A percentile compares a stretch with the other conserved stretches of the same genome.
These are phyloP conservation scores for Fusarium vanettenii DNA, from an alignment of 2,329 filamentous ascomycete species.

Conservation along the genomic window DNA sequence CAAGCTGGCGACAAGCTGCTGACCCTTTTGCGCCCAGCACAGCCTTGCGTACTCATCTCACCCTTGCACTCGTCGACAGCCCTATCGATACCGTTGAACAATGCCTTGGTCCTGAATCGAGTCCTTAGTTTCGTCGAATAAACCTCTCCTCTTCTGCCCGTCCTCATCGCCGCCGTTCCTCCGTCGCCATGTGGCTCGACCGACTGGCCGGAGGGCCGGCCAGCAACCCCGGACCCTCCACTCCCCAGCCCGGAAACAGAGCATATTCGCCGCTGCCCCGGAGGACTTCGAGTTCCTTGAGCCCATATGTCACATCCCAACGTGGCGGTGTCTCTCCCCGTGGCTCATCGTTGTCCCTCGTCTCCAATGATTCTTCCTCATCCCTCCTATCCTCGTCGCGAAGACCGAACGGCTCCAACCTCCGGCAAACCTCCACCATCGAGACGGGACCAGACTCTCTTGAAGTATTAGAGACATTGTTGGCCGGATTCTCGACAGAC, in stretches of 20 bases:
- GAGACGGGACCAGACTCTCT: constrained; percentile 75
- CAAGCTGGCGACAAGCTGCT: constrained; percentile 44
- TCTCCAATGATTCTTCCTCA: constrained; percentile 79
- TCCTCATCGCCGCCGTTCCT: constrained; percentile 16
- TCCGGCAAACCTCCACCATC: constrained; percentile 68
- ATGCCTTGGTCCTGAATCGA: constrained; percentile 24
- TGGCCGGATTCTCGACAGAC: constrained; percentile 46
- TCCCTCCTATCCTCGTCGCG: constrained; percentile 76
- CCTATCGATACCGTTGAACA: constrained; percentile 4
- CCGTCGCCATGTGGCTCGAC: constrained; percentile 84
- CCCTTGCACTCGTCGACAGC: constrained; percentile 3
- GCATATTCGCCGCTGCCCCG: constrained; percentile 77
- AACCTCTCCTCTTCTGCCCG: background rate
- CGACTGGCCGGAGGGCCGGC: constrained; percentile 78
- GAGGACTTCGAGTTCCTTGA: constrained; percentile 75
- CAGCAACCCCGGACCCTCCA: constrained; percentile 66
- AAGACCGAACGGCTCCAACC: constrained; percentile 73
- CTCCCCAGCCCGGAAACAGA: constrained; percentile 72
- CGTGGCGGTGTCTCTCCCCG: constrained; percentile 76
- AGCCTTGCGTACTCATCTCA: constrained; percentile 27
- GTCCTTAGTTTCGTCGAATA: constrained; percentile 3
- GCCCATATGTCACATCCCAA: constrained; percentile 75
- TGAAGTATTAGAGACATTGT: constrained; percentile 69
- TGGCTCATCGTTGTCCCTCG: constrained; percentile 82
- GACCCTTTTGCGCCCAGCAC: constrained; percentile 28